phyloP scores from a whole-genome alignment of 495 filamentous ascomycete genomes.

The Penicillium cataractarum region DNA sequence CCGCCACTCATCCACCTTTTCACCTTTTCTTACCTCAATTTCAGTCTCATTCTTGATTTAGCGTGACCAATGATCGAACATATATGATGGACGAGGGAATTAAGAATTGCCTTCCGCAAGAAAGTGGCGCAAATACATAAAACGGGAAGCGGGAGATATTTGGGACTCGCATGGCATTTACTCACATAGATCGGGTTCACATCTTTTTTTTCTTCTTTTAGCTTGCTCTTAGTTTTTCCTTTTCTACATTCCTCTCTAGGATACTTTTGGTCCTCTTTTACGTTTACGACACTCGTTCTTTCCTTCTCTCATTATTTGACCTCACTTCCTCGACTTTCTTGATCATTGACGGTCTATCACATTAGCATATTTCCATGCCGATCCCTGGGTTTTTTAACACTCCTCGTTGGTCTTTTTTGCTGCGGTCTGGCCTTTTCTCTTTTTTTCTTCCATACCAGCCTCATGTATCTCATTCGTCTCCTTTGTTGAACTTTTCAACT shows the following conservation, averaged over 20 bases:
- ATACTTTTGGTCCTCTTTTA: constrained; percentile 7
- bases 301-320: constrained; percentile 10
- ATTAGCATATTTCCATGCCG: constrained; percentile 27
- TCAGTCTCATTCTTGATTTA: constrained; percentile 52
- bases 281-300: constrained; percentile 8
- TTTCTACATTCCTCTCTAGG: constrained; percentile 15
- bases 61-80: constrained; percentile 55
- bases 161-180: constrained; percentile 51
- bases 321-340: constrained; percentile 15
- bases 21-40: constrained; percentile 11
- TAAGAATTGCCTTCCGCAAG: constrained; percentile 44
- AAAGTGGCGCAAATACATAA: constrained; percentile 51
- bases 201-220: constrained; percentile 34
- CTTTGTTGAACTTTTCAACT: constrained; percentile 41
- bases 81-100: constrained; percentile 51
- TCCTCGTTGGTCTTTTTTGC: constrained; percentile 30
- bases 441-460: constrained; percentile 42
- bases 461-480: constrained; percentile 43
- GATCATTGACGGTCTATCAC: constrained; percentile 5
- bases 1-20: not conserved
- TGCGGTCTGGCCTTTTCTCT: constrained; percentile 27
- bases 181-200: constrained; percentile 51
- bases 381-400: constrained; percentile 24
- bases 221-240: constrained; percentile 22
- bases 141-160: constrained; percentile 50